These are phyloP conservation scores for Solanum chilense DNA, from an alignment of 257 asterid species.

Conservation along the genomic window DNA sequence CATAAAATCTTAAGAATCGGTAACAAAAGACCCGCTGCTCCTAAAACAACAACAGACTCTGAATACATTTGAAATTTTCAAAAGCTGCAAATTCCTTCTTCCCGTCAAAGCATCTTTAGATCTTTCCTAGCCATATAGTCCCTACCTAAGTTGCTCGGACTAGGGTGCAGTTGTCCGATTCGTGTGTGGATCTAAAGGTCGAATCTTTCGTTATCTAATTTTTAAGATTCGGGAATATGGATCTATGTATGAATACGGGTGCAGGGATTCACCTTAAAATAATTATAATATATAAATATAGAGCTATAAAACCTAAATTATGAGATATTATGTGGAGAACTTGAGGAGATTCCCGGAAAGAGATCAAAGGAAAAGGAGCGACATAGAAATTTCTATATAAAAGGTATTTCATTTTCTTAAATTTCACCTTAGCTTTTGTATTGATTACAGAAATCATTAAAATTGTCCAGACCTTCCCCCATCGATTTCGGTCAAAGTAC, in stretches of 20 bases:
- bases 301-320: background rate
- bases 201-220: background rate
- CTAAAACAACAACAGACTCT: background rate
- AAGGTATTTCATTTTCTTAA: background rate
- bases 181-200: background rate
- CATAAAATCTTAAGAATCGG: background rate
- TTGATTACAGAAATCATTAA: background rate
- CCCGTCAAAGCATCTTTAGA: background rate
- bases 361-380: background rate
- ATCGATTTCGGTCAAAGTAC: background rate
- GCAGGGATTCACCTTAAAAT: background rate
- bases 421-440: background rate
- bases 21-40: background rate
- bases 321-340: background rate
- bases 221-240: background rate
- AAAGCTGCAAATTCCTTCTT: background rate
- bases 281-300: no score
- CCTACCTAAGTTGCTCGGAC: background rate
- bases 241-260: background rate
- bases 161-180: background rate
- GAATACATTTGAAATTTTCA: background rate
- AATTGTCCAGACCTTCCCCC: background rate
- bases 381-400: background rate
- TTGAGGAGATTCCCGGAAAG: background rate
- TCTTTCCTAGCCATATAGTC: background rate